phyloP scores from a whole-genome alignment of 2,329 filamentous ascomycete genomes.

The Iodosphaeria phyllophila region DNA sequence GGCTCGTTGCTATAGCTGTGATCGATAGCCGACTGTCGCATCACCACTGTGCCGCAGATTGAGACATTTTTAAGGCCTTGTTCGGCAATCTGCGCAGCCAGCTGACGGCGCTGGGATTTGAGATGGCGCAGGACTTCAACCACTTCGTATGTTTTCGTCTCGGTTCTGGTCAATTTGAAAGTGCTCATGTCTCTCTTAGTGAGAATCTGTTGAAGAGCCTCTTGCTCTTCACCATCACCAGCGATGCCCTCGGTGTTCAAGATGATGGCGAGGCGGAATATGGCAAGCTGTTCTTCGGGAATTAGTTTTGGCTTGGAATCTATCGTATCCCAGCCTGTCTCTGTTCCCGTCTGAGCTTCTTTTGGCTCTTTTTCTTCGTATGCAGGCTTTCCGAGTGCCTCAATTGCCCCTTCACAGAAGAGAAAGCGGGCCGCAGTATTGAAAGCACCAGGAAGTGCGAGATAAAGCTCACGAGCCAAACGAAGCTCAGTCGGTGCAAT shows the following conservation, averaged over 20 bases:
- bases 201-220: constrained; percentile 8
- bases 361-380: constrained; percentile 1
- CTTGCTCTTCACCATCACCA: constrained; percentile 12
- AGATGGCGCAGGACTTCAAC: constrained; percentile 5
- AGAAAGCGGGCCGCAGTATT: constrained; percentile 57
- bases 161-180: constrained; percentile 23
- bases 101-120: constrained; percentile 4
- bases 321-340: too few relatives aligned
- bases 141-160: constrained; percentile 6
- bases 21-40: constrained; percentile 25
- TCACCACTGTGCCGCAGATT: constrained; percentile 25
- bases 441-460: constrained; percentile 55
- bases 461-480: constrained; percentile 29
- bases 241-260: too few relatives aligned
- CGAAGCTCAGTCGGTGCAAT: constrained; percentile 48
- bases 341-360: not conserved
- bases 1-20: constrained; percentile 26
- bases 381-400: constrained; percentile 4
- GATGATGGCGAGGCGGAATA: constrained; percentile 25
- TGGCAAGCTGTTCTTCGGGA: constrained; percentile 16
- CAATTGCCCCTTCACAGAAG: constrained; percentile 26
- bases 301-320: constrained; percentile 19
- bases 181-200: not conserved
- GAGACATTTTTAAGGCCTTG: too few relatives aligned
- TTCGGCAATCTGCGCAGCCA: constrained; percentile 14